Conservation (phyloP, 352 stramenopile species). For the Phytophthora aleatoria region DNA sequence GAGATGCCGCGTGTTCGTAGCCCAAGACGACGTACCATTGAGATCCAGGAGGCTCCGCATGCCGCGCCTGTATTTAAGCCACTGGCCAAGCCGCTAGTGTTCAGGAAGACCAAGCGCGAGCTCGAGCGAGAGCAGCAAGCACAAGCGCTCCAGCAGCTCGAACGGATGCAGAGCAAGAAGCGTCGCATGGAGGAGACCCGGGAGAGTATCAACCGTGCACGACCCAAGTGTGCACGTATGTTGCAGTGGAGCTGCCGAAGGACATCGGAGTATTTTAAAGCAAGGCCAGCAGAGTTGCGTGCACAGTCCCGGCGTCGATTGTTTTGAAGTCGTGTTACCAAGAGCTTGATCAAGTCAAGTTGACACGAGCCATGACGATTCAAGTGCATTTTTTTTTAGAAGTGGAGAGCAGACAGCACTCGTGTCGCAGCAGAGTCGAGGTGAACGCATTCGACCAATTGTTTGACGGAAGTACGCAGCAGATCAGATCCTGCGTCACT, state of each 20-base stretch:
- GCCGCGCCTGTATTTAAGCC: slow-evolving; percentile 17
- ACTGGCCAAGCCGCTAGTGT: slow-evolving; percentile 45
- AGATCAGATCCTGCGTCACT: slow-evolving; percentile 11
- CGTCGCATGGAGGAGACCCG: slow-evolving; percentile 16
- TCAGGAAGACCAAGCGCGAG: slow-evolving; percentile 63
- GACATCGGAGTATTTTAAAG: slow-evolving; percentile 11
- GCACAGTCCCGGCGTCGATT: slow-evolving; percentile 39
- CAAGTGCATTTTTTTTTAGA: slow-evolving; percentile 7
- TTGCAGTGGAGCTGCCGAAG: slow-evolving; percentile 31
- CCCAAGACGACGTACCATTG: slow-evolving; percentile 5
- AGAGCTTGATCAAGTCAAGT: slow-evolving; percentile 1
- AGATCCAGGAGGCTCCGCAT: slow-evolving; percentile 6
- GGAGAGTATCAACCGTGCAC: slow-evolving; percentile 2
- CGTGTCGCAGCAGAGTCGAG: not conserved
- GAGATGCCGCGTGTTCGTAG: slow-evolving; percentile 26
- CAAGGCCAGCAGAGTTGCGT: slow-evolving; percentile 22
- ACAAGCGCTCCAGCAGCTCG: slow-evolving; percentile 9
- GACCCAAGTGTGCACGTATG: slow-evolving; percentile 25
- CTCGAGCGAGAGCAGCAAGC: slow-evolving; percentile 45
- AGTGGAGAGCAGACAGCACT: not conserved
- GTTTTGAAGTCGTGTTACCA: slow-evolving; percentile 36
- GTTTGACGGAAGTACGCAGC: not conserved
- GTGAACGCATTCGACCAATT: not conserved
- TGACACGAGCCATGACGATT: not conserved
- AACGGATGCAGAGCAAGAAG: slow-evolving; percentile 29